Percentiles rank a stretch among this genome's conserved stretches.
These are phyloP conservation scores for Apiospora phragmitis DNA, from an alignment of 2,329 filamentous ascomycete species.

Conservation along the genomic window DNA sequence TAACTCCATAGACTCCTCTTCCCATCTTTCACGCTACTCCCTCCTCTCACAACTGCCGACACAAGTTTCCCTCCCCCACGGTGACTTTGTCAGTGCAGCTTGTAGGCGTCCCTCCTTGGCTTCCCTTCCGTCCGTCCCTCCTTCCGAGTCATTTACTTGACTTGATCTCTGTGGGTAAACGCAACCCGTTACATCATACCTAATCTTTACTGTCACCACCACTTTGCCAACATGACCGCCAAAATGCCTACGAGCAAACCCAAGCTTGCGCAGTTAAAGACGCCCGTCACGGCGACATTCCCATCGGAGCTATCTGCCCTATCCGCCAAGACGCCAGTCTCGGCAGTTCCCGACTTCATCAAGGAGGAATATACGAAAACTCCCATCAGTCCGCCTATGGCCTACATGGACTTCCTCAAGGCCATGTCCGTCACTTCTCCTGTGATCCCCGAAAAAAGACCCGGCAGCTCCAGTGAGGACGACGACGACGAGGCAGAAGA, in stretches of 20 bases:
- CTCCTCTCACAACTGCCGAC: constrained; percentile 36
- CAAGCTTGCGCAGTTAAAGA: constrained; percentile 63
- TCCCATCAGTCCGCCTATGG: constrained; percentile 85
- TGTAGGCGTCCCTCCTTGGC: constrained; percentile 29
- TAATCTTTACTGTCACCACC: constrained; percentile 17
- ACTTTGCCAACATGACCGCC: constrained; percentile 22
- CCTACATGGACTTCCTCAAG: constrained; percentile 92
- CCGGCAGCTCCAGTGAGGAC: constrained; percentile 49
- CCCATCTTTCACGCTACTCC: constrained; percentile 17
- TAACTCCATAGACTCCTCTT: constrained; percentile 31
- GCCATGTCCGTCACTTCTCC: constrained; percentile 76
- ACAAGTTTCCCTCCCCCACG: constrained; percentile 28
- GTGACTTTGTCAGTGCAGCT: constrained; percentile 40
- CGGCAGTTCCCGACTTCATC: constrained; percentile 58
- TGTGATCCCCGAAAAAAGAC: constrained; percentile 55
- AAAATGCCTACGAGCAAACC: constrained; percentile 55
- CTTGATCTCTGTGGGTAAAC: constrained; percentile 28
- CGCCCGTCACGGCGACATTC: constrained; percentile 63
- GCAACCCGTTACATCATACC: constrained; percentile 18
- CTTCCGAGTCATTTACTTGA: constrained; percentile 46
- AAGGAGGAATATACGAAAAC: constrained; percentile 70
- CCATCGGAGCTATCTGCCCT: constrained; percentile 62
- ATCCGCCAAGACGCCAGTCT: constrained; percentile 69
- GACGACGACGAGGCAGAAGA: constrained; percentile 50
- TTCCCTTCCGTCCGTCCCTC: constrained; percentile 27